Percentiles rank a stretch among this genome's conserved stretches.
phyloP scores from a whole-genome alignment of 208 protist species.

The Lotmaria passim region DNA sequence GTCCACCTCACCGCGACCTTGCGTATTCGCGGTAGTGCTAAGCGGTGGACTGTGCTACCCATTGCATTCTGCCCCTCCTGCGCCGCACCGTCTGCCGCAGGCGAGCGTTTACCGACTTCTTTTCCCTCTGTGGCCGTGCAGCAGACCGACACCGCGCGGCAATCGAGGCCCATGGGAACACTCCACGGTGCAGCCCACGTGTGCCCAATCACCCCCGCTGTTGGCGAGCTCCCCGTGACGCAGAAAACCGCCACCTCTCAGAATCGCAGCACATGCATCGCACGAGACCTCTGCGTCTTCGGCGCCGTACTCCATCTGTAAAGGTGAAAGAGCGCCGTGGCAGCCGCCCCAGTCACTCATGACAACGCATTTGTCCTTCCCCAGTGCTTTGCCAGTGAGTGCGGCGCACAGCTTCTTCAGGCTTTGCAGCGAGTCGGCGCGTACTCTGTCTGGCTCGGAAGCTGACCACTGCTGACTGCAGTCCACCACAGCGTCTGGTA shows the following conservation, averaged over 20 bases:
- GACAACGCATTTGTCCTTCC: no score
- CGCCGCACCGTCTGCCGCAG: neutral
- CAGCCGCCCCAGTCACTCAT: no score
- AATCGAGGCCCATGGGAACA: slow-evolving; percentile 8
- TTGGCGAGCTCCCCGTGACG: neutral
- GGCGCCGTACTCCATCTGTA: no score
- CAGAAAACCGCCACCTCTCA: slow-evolving; percentile 21
- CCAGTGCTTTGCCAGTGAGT: slow-evolving; percentile 32
- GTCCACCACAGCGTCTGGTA: slow-evolving; percentile 19
- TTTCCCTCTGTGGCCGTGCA: slow-evolving; percentile 3
- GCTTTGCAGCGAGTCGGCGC: slow-evolving; percentile 33
- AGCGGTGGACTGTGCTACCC: neutral
- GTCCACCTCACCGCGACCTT: neutral
- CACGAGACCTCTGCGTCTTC: neutral
- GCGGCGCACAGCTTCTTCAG: slow-evolving; percentile 51
- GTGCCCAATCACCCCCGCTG: neutral
- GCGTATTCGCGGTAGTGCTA: neutral
- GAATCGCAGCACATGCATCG: no score
- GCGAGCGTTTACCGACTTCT: no score
- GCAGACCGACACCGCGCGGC: slow-evolving; percentile 30
- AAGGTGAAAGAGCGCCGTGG: slow-evolving; percentile 59
- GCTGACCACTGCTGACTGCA: neutral
- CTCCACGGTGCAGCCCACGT: slow-evolving; percentile 5
- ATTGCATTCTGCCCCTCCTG: neutral
- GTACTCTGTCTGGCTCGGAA: neutral